Percentiles rank a stretch among this genome's conserved stretches.
Evolutionary conservation across 495 filamentous ascomycete species (phyloP).

Genomic region (Annulohypoxylon nitens): DNA sequence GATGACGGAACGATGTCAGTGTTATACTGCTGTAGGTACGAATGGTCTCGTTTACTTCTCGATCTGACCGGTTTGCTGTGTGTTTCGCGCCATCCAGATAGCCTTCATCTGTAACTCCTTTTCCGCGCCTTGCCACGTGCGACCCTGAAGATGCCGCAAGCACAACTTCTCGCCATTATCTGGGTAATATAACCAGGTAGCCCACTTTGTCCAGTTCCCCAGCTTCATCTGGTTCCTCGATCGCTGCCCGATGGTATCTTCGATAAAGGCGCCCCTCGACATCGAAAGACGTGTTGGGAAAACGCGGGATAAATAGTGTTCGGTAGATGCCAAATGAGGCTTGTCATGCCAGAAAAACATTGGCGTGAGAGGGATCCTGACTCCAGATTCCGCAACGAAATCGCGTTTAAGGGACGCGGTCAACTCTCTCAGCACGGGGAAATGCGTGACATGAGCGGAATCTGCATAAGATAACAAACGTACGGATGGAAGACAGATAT

Average conservation of each 20-base stretch:
- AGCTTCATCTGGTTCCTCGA: constrained; percentile 63
- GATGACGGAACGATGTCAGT: background rate
- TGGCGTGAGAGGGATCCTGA: constrained; percentile 58
- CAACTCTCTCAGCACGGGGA: constrained; percentile 52
- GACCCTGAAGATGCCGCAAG: constrained; percentile 59
- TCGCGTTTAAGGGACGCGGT: constrained; percentile 56
- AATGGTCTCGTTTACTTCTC: background rate
- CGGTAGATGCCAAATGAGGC: constrained; percentile 59
- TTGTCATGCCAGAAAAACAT: constrained; percentile 67
- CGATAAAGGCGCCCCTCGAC: constrained; percentile 60
- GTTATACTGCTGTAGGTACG: background rate
- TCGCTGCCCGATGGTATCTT: constrained; percentile 61
- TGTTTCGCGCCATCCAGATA: constrained; percentile 31
- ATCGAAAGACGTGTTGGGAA: constrained; percentile 59
- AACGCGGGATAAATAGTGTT: constrained; percentile 58
- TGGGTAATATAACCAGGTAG: constrained; percentile 63
- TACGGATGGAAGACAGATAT: constrained; percentile 58
- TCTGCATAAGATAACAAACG: constrained; percentile 59
- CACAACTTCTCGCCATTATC: constrained; percentile 56
- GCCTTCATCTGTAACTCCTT: constrained; percentile 43
- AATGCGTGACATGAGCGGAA: constrained; percentile 57
- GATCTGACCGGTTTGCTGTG: background rate
- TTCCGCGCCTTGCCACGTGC: constrained; percentile 58
- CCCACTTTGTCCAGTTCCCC: constrained; percentile 60
- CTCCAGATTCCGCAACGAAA: constrained; percentile 45